phyloP scores from a whole-genome alignment of 2,329 filamentous ascomycete genomes.

The Paramyrothecium roridum region DNA sequence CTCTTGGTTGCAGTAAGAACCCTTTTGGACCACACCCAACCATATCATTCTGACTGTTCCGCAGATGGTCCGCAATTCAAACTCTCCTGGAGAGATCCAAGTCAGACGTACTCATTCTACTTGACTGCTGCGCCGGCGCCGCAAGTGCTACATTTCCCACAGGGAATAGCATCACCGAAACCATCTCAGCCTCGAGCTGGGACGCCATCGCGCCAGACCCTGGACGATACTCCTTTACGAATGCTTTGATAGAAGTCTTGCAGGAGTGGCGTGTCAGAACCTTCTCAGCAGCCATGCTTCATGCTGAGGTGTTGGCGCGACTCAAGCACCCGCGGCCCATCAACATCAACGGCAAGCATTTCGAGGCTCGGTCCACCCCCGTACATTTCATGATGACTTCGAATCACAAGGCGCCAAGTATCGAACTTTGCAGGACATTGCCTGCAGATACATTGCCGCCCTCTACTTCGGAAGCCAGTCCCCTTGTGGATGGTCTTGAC shows the following conservation, averaged over 20 bases:
- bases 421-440: conserved; percentile 44
- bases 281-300: conserved; percentile 59
- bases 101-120: conserved; percentile 55
- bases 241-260: conserved; percentile 56
- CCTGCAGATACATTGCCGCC: conserved; percentile 20
- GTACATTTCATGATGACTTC: conserved; percentile 64
- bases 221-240: conserved; percentile 58
- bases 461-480: conserved; percentile 14
- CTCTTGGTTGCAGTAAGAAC: conserved; percentile 51
- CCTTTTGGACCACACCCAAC: conserved; percentile 4
- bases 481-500: conserved; percentile 13
- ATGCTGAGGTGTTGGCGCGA: conserved; percentile 57
- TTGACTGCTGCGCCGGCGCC: conserved; percentile 59
- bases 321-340: conserved; percentile 58
- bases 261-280: conserved; percentile 52
- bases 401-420: conserved; percentile 56
- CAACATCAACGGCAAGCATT: conserved; percentile 54
- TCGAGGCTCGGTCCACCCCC: conserved; percentile 56
- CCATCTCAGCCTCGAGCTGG: conserved; percentile 60
- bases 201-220: conserved; percentile 59
- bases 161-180: conserved; percentile 58
- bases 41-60: background rate
- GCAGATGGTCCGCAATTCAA: conserved; percentile 59
- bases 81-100: conserved; percentile 54
- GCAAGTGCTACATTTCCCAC: conserved; percentile 58